Base-by-base conservation (phyloP, 192 early-diverging fungal genomes). In the Diversispora eburnea region DNA sequence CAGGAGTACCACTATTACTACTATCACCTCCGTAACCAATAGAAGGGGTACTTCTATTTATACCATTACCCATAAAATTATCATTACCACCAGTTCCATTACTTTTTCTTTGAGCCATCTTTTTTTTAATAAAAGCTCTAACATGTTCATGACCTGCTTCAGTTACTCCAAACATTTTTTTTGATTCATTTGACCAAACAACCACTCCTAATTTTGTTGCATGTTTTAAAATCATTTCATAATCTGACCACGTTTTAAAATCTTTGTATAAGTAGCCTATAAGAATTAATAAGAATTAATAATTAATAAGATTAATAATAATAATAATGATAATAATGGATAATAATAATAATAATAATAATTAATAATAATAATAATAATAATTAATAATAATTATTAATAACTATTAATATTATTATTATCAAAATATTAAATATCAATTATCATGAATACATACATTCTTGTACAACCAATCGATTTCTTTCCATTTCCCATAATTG, bases 401-500 rank as follows among this genome's bases (percentile, higher is more conserved):
- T 33, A 33, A 33, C 25, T 33, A 33, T 33, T 33, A 33, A 33
- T 33, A 33, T n/a, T n/a, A n/a, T n/a, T n/a, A n/a, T n/a, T n/a
- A n/a, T n/a, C n/a, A n/a, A n/a, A n/a, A n/a, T n/a, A 75, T 3
- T 4, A 17, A 8, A 51, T 8, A 10, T 63, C 20, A 5, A 4
- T 51, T 15, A 56, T 54, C 61, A 25, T n/a, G n/a, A n/a, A n/a
- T n/a, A n/a, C n/a, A n/a, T 48, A 78, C 88, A 81, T 33, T 79
- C 70, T 13, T 78, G 77, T 8, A 84, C 83, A 3, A 81, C 75
- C 15, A 98, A 75, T 13, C 97, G 80, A 73, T 99, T 93, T 67
- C 91, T 84, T 77, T 99, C 97, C 80, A 92, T 89, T 79, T 99
- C 97, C 97, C 97, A 99, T 65, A 99, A 77, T 51, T 93, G 79